Evolutionary conservation across 2,329 filamentous ascomycete genomes (phyloP).

Genomic region (Fusarium secorum): DNA sequence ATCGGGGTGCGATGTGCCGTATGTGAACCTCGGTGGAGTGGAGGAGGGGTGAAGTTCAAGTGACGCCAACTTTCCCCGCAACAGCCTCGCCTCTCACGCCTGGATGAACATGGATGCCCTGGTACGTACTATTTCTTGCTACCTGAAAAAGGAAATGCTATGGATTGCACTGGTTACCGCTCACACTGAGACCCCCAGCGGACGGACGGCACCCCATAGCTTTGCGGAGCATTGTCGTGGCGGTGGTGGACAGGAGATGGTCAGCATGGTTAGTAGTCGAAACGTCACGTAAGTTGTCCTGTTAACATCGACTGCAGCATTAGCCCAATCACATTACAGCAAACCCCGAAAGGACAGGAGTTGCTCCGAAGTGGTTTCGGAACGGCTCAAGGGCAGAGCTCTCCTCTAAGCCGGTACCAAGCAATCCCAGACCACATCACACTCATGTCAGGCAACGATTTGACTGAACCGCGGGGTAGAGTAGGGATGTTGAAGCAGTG

Average conservation of each 20-base stretch:
- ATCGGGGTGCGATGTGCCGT: constrained; percentile 14
- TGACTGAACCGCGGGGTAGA: constrained; percentile 18
- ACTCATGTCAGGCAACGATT: not conserved
- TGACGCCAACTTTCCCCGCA: constrained; percentile 42
- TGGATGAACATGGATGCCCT: constrained; percentile 4
- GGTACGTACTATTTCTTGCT: not conserved
- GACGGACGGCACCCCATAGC: constrained; percentile 8
- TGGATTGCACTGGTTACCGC: constrained; percentile 16
- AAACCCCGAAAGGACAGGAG: not conserved
- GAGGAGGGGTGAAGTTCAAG: constrained; percentile 27
- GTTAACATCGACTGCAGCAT: not conserved
- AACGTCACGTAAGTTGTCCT: constrained; percentile 30
- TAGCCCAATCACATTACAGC: not conserved
- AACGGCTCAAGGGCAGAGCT: constrained; percentile 19
- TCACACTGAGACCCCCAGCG: constrained; percentile 14
- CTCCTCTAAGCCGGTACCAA: constrained; percentile 24
- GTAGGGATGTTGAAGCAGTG: constrained; percentile 12
- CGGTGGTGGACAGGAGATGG: constrained; percentile 17
- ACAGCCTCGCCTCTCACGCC: constrained; percentile 37
- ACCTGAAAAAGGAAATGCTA: not conserved
- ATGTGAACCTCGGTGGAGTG: constrained; percentile 19
- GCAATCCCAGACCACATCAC: constrained; percentile 9
- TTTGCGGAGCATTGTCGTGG: constrained; percentile 33
- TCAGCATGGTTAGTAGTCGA: constrained; percentile 27
- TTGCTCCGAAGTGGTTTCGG: not conserved